Percentiles rank a stretch among this genome's conserved stretches.
These are phyloP conservation scores for Nelumbo lutea DNA, from an alignment of 164 flowering plant genomes.

Conservation along the genomic window DNA sequence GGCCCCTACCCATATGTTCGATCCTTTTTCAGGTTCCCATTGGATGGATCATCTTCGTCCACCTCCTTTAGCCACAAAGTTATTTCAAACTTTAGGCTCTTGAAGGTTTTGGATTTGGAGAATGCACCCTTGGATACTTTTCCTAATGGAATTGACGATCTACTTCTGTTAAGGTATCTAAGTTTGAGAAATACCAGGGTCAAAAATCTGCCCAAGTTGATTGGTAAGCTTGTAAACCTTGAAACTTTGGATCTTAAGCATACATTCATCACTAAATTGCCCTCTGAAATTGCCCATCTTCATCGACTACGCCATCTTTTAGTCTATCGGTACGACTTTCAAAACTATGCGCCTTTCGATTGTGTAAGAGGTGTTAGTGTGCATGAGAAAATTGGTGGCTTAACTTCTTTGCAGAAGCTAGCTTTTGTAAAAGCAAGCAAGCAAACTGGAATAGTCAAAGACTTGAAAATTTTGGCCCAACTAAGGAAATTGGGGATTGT, in stretches of 20 bases:
- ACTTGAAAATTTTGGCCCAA: constrained; percentile 4
- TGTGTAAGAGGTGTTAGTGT: neutral
- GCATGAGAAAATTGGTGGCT: too few species aligned
- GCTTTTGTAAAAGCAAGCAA: neutral
- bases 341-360: neutral
- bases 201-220: neutral
- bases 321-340: neutral
- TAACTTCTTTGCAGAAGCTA: neutral
- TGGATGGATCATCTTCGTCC: neutral
- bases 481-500: constrained; percentile 2
- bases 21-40: constrained; percentile 6
- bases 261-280: neutral
- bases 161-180: constrained; percentile 10
- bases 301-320: constrained; percentile 9
- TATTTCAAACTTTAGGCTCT: neutral
- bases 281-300: constrained; percentile 6
- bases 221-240: neutral
- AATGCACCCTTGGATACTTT: neutral
- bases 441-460: neutral
- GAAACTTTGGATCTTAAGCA: neutral
- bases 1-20: neutral
- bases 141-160: constrained; percentile 2
- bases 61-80: neutral
- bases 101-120: constrained; percentile 14
- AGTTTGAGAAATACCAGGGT: constrained; percentile 9